Percentiles rank a stretch among this genome's conserved stretches.
These are phyloP conservation scores for Zhuliangozyma parablackwelliae DNA, from an alignment of 1,139 yeast genomes.

Conservation along the genomic window DNA sequence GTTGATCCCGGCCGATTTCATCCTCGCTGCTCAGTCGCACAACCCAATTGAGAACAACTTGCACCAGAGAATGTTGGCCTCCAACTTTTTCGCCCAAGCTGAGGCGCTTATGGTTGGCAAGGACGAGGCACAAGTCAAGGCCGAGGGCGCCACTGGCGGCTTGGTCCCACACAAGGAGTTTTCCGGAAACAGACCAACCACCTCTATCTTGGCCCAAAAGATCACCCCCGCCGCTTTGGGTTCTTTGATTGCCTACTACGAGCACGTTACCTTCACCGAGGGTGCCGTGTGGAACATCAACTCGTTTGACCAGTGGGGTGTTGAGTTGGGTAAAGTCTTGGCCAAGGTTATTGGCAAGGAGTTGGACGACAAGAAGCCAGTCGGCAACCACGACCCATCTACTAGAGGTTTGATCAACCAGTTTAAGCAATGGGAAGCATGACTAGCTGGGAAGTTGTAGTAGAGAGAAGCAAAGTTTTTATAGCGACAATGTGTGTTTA, in stretches of 20 bases:
- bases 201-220: slow-evolving; percentile 91
- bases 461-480: no score
- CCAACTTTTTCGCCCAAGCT: slow-evolving; percentile 96
- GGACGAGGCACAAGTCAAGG: slow-evolving; percentile 74
- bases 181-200: slow-evolving; percentile 98
- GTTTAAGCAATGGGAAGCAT: slow-evolving; percentile 78
- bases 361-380: slow-evolving; percentile 55
- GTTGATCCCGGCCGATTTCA: slow-evolving; percentile 93
- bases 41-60: slow-evolving; percentile 92
- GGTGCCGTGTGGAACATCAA: slow-evolving; percentile 99
- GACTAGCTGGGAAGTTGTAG: slow-evolving; percentile 4
- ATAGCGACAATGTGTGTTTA: no score
- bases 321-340: slow-evolving; percentile 94
- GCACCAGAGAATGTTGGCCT: slow-evolving; percentile 96
- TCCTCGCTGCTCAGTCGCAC: slow-evolving; percentile 95
- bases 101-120: slow-evolving; percentile 98
- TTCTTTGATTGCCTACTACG: slow-evolving; percentile 94
- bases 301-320: slow-evolving; percentile 99
- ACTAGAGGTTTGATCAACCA: slow-evolving; percentile 91
- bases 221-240: slow-evolving; percentile 96
- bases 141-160: slow-evolving; percentile 84
- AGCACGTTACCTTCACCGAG: slow-evolving; percentile 93
- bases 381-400: slow-evolving; percentile 77
- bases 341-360: slow-evolving; percentile 94
- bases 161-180: slow-evolving; percentile 93